Evolutionary conservation across 2,329 filamentous ascomycete species (phyloP), one percentile per base, ranked within the genome.

Genomic region (Trichoderma brevicompactum): DNA sequence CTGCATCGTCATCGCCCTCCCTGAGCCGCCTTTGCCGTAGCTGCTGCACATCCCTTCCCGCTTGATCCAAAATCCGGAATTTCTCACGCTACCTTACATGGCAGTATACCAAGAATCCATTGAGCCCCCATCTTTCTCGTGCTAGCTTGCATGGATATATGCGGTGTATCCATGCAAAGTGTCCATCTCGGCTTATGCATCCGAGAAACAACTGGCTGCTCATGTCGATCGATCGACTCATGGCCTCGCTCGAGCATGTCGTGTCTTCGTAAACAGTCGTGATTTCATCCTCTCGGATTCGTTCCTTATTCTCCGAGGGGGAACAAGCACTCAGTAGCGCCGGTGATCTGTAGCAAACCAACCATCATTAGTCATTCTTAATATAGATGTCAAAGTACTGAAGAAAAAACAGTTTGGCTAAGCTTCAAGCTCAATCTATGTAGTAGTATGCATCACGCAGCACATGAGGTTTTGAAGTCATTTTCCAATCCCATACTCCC

Each of bases 301-400:
- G 40, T 61, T 65, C 58, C 49, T 56, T 58, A 43, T 23, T 65
- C 62, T 65, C 46, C 62, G 46, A n/a, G 7, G 32, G 34, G n/a
- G 61, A 49, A 65, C 49, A 50, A 41, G 52, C 43, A 55, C 43
- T 55, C 54, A 66, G 67, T 72, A 70, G 73, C 76, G 80, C 69
- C 76, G 78, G 69, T 73, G 77, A 71, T 81, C 80, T 82, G 75
- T 77, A 76, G 78, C 74, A 77, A 71, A 71, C 66, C 67, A 71
- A 74, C 69, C 72, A 69, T 71, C 73, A 79, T 82, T 79, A 82
- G 80, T 76, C 72, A 65, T 46, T 61, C 32, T 49, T 56, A 7
- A 58, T 63, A 44, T 56, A 58, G 46, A 46, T 44, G 38, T 12
- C 15, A 38, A n/a, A 43, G 15, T 48, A 36, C 15, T 44, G n/a